Percentiles rank a stretch among this genome's conserved stretches.
Conservation (phyloP, 352 stramenopile species). For the Paralagenidium karlingii region DNA sequence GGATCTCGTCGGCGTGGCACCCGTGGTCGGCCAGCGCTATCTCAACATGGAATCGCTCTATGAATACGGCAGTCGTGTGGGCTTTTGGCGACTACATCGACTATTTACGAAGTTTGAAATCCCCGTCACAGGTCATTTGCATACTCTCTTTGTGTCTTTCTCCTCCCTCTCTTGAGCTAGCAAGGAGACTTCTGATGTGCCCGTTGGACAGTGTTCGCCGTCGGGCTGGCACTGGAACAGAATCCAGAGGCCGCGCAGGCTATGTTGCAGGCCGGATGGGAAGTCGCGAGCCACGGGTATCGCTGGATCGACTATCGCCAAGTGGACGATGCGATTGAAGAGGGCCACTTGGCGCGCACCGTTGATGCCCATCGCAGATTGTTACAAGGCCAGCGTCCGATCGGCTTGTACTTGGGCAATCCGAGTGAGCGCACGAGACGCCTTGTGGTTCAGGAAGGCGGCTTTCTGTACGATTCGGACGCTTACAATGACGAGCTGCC, state of each 20-base stretch:
- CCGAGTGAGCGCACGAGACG: constrained; percentile 87
- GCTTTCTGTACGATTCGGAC: constrained; percentile 95
- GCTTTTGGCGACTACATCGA: constrained; percentile 92
- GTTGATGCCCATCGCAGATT: constrained; percentile 88
- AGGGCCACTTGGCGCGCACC: constrained; percentile 87
- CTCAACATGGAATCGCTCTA: constrained; percentile 95
- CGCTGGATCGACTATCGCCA: constrained; percentile 95
- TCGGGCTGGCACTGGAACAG: constrained; percentile 90
- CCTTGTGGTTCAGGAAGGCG: constrained; percentile 85
- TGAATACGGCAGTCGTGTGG: constrained; percentile 89
- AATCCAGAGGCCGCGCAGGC: constrained; percentile 82
- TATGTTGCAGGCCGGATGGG: constrained; percentile 89
- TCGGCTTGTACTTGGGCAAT: constrained; percentile 95
- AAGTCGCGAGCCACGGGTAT: constrained; percentile 91
- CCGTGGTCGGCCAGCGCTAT: constrained; percentile 63
- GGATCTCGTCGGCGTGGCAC: constrained; percentile 82
- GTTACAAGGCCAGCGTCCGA: constrained; percentile 77
- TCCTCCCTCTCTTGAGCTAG: not conserved
- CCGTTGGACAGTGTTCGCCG: constrained; percentile 81
- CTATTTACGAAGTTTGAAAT: constrained; percentile 82
- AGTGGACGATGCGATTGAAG: constrained; percentile 83
- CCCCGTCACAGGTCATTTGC: constrained; percentile 48
- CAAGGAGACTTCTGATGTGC: too few species aligned
- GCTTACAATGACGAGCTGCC: constrained; percentile 93
- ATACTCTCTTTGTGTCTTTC: not conserved